Evolutionary conservation across 192 early-diverging fungal species (phyloP).

Genomic region (Umbelopsis vinacea): DNA sequence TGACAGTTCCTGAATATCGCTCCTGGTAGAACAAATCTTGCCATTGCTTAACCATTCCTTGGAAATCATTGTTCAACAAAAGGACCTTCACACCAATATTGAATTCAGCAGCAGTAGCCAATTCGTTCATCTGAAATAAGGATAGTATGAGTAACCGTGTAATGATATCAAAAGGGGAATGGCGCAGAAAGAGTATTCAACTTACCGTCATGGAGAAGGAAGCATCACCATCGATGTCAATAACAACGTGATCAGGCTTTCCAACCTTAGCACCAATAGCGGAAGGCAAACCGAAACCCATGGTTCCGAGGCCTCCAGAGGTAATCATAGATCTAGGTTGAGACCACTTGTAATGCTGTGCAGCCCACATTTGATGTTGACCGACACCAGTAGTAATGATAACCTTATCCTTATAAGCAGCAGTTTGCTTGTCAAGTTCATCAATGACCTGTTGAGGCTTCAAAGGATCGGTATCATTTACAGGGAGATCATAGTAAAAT

Average conservation of each 20-base stretch:
- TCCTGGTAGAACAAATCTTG: conserved; percentile 98
- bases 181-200: neutral
- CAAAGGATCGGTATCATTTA: conserved; percentile 62
- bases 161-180: no score
- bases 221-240: conserved; percentile 99
- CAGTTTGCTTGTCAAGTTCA: conserved; percentile 86
- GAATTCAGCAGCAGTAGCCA: conserved; percentile 97
- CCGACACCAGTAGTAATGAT: conserved; percentile 97
- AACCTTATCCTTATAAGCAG: conserved; percentile 86
- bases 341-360: conserved; percentile 93
- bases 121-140: conserved; percentile 69
- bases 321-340: conserved; percentile 88
- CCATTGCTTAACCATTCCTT: conserved; percentile 97
- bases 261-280: conserved; percentile 98
- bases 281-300: conserved; percentile 96
- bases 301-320: conserved; percentile 97
- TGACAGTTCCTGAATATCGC: conserved; percentile 91
- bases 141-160: neutral
- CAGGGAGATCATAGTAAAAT: conserved; percentile 76
- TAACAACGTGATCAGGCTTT: conserved; percentile 89
- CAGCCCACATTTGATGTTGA: conserved; percentile 99
- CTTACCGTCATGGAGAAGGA: conserved; percentile 95
- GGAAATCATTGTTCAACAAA: conserved; percentile 98
- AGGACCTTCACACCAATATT: conserved; percentile 97
- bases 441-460: conserved; percentile 96